Conservation (phyloP, 2,329 filamentous ascomycete genomes). For the Aspergillus sp. region DNA sequence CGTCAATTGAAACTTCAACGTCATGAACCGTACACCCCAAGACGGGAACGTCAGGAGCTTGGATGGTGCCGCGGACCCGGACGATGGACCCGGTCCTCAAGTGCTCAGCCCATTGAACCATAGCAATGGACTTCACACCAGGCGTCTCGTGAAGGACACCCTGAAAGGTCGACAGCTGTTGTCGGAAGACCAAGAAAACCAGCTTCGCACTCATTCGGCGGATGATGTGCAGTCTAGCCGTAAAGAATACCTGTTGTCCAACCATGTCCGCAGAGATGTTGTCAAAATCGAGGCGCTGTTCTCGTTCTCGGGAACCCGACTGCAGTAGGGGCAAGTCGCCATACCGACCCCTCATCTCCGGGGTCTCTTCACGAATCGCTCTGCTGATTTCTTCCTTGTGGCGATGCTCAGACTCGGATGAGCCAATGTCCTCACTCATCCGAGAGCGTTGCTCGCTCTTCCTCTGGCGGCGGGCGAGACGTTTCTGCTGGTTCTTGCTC, state of each 20-base stretch:
- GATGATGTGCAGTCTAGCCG: conserved; percentile 73
- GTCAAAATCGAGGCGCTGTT: conserved; percentile 51
- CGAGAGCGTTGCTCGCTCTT: conserved; percentile 39
- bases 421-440: conserved; percentile 45
- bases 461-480: conserved; percentile 41
- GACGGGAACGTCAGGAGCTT: conserved; percentile 71
- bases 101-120: conserved; percentile 86
- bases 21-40: conserved; percentile 73
- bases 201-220: conserved; percentile 78
- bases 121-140: conserved; percentile 65
- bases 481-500: conserved; percentile 49
- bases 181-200: conserved; percentile 82
- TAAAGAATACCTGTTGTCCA: conserved; percentile 64
- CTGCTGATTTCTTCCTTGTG: conserved; percentile 43
- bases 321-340: conserved; percentile 59
- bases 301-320: conserved; percentile 52
- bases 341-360: conserved; percentile 60
- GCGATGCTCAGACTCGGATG: conserved; percentile 39
- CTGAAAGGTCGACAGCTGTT: conserved; percentile 80
- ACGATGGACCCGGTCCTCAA: conserved; percentile 76
- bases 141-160: conserved; percentile 69
- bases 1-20: conserved; percentile 71
- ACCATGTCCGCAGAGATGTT: conserved; percentile 53
- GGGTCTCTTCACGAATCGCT: conserved; percentile 55
- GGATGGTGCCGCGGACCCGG: conserved; percentile 70